Conservation (phyloP, 73 alveolate genomes). For the Effrenium voratum region DNA sequence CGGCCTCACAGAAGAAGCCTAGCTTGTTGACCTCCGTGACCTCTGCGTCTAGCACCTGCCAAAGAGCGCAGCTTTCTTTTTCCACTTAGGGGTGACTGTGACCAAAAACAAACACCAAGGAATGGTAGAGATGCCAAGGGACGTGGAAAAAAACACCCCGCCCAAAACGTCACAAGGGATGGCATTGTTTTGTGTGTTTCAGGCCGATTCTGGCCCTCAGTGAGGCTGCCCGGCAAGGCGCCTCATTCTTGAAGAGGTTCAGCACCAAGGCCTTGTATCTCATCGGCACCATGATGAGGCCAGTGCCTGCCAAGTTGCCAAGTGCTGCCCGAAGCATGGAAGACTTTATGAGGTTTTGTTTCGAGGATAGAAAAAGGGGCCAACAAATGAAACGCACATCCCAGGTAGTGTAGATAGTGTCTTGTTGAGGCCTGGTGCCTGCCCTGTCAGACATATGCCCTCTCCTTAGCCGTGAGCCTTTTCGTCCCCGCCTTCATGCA, state of each 20-base stretch:
- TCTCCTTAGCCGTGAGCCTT: background rate
- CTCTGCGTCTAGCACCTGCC: conserved; percentile 76
- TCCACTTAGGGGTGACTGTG: background rate
- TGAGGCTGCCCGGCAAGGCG: background rate
- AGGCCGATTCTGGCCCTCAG: background rate
- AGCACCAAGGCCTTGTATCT: conserved; percentile 59
- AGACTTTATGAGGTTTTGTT: too few relatives aligned
- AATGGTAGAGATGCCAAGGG: background rate
- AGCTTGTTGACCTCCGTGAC: conserved; percentile 71
- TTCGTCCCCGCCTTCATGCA: conserved; percentile 24
- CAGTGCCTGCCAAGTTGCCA: conserved; percentile 26
- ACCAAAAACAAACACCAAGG: too few relatives aligned
- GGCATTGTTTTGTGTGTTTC: too few relatives aligned
- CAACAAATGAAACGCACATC: too few relatives aligned
- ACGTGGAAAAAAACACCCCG: background rate
- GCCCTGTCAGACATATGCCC: background rate
- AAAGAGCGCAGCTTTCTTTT: background rate
- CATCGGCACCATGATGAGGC: conserved; percentile 93
- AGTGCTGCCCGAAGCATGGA: too few relatives aligned
- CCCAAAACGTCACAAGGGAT: too few relatives aligned
- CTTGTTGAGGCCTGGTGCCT: background rate
- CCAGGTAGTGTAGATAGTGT: background rate
- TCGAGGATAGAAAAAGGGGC: too few relatives aligned
- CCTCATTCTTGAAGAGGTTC: conserved; percentile 85
- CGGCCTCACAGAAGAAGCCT: conserved; percentile 85